A percentile compares a stretch with the other conserved stretches of the same genome.
These are phyloP conservation scores for Fusarium pininemorale DNA, from an alignment of 2,329 filamentous ascomycete genomes.

Conservation along the genomic window DNA sequence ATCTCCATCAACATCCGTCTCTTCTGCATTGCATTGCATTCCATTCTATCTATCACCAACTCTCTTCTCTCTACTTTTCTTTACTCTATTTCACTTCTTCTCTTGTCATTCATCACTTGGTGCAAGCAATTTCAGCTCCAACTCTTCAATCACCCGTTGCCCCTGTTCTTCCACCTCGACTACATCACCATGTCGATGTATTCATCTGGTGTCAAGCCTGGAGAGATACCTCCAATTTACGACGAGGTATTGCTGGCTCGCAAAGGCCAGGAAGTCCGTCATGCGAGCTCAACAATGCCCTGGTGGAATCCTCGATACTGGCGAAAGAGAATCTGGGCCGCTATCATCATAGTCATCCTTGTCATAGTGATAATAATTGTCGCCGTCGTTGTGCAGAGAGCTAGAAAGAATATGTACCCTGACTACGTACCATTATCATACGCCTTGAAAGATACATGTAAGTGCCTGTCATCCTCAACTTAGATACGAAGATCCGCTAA, in stretches of 20 bases:
- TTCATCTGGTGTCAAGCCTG: conserved; percentile 31
- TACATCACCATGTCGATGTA: conserved; percentile 15
- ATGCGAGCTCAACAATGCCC: conserved; percentile 42
- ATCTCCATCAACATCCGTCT: conserved; percentile 1
- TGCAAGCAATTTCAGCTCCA: not conserved
- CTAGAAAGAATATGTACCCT: conserved; percentile 56
- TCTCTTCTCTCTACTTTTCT: not conserved
- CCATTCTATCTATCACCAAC: not conserved
- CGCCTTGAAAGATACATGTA: conserved; percentile 59
- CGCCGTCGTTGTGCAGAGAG: conserved; percentile 54
- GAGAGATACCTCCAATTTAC: conserved; percentile 39
- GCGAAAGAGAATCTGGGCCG: conserved; percentile 62
- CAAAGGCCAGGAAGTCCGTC: conserved; percentile 30
- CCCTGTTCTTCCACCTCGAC: not conserved
- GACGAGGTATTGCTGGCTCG: conserved; percentile 42
- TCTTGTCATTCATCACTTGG: not conserved
- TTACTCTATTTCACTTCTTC: not conserved
- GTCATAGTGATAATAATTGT: conserved; percentile 61
- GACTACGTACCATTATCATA: conserved; percentile 59
- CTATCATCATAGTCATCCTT: conserved; percentile 48
- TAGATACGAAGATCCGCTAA: not conserved
- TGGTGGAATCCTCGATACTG: conserved; percentile 62
- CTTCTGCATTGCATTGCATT: not conserved
- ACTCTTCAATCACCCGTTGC: not conserved
- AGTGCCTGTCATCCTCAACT: conserved; percentile 28